Evolutionary conservation across 371 early-diverging fungal species (phyloP), one percentile per base, ranked within the genome.

Genomic region (Rhizopus delemar): DNA sequence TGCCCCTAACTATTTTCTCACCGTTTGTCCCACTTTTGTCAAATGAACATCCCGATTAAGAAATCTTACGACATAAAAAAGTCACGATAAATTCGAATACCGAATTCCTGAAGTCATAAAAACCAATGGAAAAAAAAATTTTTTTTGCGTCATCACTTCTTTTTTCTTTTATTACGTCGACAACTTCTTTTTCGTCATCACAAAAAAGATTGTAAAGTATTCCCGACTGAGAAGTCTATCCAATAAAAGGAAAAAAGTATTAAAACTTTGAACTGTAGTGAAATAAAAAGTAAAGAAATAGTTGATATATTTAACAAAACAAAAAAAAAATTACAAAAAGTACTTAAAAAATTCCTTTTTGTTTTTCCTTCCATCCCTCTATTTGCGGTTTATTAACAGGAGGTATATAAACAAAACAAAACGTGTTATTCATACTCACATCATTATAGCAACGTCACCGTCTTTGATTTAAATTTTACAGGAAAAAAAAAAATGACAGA

Each of bases 111-210:
- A 22, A 22, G 22, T 22, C 22, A 22, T 39, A 39, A 39, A 39
- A 9, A 43, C 22, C 22, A 43, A 43, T 43, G 5, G 13, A n/a
- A 22, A 48, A 39, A 46, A 48, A 39, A 28, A 13, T 22, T 31
- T 45, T 46, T 60, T 54, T 58, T 57, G 57, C 66, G 62, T 65
- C 65, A 65, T 57, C 65, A 41, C 33, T 61, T 51, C n/a, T 36
- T 28, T 50, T 57, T 58, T 51, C 52, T 58, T 43, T 36, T 56
- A 15, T 62, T 66, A 66, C 66, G 66, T 66, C 58, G 66, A 60
- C 59, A 60, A 4, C 53, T 56, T 61, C 61, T 57, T 66, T 65
- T 66, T 66, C 66, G 66, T 66, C 66, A 66, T 62, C 66, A 66
- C 61, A 65, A 65, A 22, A 22, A 22, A 22, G 22, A 22, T 32